Conservation (phyloP, 768 basidiomycete genomes). For the Tulasnella sp. region DNA sequence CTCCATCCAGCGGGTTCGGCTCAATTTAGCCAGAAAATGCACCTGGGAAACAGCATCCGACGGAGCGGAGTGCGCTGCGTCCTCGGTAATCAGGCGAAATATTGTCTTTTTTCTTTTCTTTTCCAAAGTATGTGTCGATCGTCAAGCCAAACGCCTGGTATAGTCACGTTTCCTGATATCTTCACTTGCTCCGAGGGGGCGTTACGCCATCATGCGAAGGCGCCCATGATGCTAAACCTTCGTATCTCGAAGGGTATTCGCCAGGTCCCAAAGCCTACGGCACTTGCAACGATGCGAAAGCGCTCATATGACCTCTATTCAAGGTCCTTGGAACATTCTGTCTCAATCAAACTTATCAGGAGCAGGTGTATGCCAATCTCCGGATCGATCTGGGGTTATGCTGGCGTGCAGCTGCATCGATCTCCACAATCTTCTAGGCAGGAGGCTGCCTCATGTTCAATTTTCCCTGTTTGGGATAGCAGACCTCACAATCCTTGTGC, state of each 20-base stretch:
- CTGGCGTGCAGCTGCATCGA: not conserved
- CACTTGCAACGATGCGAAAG: not conserved
- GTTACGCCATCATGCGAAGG: not conserved
- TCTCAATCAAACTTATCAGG: constrained; percentile 1
- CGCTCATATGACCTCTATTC: constrained; percentile 1
- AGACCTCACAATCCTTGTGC: not conserved
- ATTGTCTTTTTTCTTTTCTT: not conserved
- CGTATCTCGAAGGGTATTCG: not conserved
- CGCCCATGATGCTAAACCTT: constrained; percentile 2
- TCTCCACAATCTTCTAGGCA: constrained; percentile 9
- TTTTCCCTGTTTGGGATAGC: constrained; percentile 8
- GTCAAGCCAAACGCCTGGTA: not conserved
- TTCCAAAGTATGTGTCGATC: not conserved
- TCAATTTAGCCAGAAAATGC: constrained; percentile 6
- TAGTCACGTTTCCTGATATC: not conserved
- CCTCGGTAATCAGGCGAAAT: constrained; percentile 6
- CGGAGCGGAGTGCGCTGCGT: not conserved
- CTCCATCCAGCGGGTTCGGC: not conserved
- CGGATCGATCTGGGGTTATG: constrained; percentile 13
- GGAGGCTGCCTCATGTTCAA: constrained; percentile 1
- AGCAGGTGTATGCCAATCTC: constrained; percentile 9
- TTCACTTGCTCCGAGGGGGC: not conserved
- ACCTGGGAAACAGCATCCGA: not conserved
- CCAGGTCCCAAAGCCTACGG: not conserved
- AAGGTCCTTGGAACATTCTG: not conserved